phyloP scores from a whole-genome alignment of 257 asterid genomes.

The Solanum sejunctum region DNA sequence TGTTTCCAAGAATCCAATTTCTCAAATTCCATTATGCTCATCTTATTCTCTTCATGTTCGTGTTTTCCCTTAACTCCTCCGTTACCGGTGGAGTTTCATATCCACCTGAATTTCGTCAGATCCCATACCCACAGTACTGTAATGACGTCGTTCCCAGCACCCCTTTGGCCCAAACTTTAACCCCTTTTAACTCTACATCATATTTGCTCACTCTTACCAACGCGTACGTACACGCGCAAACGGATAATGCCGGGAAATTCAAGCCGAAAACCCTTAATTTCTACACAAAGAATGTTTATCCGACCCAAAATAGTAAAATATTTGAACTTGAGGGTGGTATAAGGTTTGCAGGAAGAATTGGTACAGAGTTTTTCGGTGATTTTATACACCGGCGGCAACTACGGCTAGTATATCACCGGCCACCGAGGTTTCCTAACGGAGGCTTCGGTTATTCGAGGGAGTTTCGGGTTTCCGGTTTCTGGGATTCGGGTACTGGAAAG shows the following conservation, averaged over 20 bases:
- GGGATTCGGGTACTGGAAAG: conserved; percentile 69
- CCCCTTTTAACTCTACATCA: conserved; percentile 16
- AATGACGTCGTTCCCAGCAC: conserved; percentile 28
- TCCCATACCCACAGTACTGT: conserved; percentile 45
- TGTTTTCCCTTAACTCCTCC: conserved; percentile 11
- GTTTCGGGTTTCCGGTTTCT: conserved; percentile 44
- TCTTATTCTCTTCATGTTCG: neutral
- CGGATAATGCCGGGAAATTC: conserved; percentile 1
- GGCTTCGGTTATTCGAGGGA: conserved; percentile 5
- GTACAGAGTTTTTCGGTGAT: conserved; percentile 11
- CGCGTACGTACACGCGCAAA: conserved; percentile 22
- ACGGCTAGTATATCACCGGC: conserved; percentile 48
- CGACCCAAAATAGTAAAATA: conserved; percentile 37
- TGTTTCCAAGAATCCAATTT: neutral
- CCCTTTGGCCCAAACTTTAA: conserved; percentile 18
- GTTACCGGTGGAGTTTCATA: conserved; percentile 8
- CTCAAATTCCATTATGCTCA: neutral
- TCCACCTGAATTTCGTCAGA: neutral
- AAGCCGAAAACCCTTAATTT: conserved; percentile 27
- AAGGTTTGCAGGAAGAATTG: neutral
- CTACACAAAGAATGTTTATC: conserved; percentile 18
- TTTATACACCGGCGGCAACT: conserved; percentile 34
- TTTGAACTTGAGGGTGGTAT: conserved; percentile 45
- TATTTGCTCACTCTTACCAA: conserved; percentile 17
- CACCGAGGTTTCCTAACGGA: conserved; percentile 47